phyloP scores from a whole-genome alignment of 257 asterid species.

The Salvia hispanica region DNA sequence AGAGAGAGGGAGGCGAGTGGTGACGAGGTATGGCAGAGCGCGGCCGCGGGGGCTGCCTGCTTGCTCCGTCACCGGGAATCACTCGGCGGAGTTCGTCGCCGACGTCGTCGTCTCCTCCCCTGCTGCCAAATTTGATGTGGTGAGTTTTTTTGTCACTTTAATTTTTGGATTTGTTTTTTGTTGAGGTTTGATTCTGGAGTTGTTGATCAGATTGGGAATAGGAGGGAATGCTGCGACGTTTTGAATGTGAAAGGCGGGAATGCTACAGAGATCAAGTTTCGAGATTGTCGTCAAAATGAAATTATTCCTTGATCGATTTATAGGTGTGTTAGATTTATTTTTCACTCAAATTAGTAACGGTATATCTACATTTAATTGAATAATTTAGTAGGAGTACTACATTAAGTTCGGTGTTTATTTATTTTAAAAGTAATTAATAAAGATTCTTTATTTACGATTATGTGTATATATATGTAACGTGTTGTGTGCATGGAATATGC shows the following conservation, averaged over 20 bases:
- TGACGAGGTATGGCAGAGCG: constrained; percentile 28
- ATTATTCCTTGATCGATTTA: constrained; percentile 29
- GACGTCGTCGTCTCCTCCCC: constrained; percentile 41
- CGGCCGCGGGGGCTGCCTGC: constrained; percentile 23
- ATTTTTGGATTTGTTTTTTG: not conserved
- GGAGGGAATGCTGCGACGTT: constrained; percentile 48
- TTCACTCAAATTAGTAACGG: no score
- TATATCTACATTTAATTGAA: no score
- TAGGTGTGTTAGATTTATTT: no score
- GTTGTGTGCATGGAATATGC: no score
- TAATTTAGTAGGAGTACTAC: not conserved
- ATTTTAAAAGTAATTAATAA: no score
- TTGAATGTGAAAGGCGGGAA: not conserved
- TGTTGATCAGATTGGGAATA: constrained; percentile 32
- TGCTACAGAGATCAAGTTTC: constrained; percentile 31
- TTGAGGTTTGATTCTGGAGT: no score
- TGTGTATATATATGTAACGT: no score
- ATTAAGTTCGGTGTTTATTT: no score
- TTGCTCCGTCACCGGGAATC: constrained; percentile 33
- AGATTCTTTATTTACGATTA: no score
- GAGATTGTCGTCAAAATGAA: constrained; percentile 37
- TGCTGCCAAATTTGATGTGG: constrained; percentile 32
- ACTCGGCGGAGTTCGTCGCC: constrained; percentile 39
- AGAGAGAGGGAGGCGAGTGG: not conserved
- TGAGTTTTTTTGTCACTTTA: constrained; percentile 15